These are phyloP conservation scores for Eudorina sp. DNA, from an alignment of 139 green algal genomes.

Conservation along the genomic window DNA sequence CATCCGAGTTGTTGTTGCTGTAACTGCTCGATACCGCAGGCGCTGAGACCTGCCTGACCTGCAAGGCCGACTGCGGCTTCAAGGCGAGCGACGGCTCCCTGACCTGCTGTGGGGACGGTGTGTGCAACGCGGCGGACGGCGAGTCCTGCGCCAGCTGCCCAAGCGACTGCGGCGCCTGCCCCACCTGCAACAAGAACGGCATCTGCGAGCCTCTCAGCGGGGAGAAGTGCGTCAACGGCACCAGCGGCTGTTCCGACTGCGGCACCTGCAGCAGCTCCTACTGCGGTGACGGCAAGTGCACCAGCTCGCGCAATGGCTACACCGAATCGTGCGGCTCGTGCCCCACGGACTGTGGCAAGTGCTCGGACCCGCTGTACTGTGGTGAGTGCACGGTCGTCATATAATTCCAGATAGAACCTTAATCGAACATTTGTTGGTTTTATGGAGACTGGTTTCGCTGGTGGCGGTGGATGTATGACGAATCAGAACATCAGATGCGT, in stretches of 20 bases:
- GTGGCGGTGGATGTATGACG: background rate
- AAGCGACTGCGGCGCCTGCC: slow-evolving; percentile 19
- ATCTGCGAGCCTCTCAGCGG: background rate
- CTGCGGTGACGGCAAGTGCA: slow-evolving; percentile 39
- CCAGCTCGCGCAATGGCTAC: background rate
- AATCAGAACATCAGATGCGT: background rate
- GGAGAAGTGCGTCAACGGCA: slow-evolving; percentile 9
- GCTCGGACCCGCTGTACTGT: background rate
- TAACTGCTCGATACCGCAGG: background rate
- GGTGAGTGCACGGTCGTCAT: background rate
- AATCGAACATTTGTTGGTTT: too few species aligned
- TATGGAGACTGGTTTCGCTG: background rate
- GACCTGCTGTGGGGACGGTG: slow-evolving; percentile 28
- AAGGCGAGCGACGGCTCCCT: background rate
- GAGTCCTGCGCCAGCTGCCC: slow-evolving; percentile 15
- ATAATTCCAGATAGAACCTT: background rate
- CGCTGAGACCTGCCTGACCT: slow-evolving; percentile 12
- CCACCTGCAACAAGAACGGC: slow-evolving; percentile 33
- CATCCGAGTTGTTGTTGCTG: too few species aligned
- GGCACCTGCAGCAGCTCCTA: background rate
- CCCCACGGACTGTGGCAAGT: background rate
- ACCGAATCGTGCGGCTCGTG: slow-evolving; percentile 23
- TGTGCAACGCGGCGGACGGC: slow-evolving; percentile 1
- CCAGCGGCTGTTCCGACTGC: slow-evolving; percentile 14
- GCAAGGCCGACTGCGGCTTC: slow-evolving; percentile 7